Percentiles rank a stretch among this genome's conserved stretches.
phyloP scores from a whole-genome alignment of 768 basidiomycete genomes.

The Leccinum truebloodii region DNA sequence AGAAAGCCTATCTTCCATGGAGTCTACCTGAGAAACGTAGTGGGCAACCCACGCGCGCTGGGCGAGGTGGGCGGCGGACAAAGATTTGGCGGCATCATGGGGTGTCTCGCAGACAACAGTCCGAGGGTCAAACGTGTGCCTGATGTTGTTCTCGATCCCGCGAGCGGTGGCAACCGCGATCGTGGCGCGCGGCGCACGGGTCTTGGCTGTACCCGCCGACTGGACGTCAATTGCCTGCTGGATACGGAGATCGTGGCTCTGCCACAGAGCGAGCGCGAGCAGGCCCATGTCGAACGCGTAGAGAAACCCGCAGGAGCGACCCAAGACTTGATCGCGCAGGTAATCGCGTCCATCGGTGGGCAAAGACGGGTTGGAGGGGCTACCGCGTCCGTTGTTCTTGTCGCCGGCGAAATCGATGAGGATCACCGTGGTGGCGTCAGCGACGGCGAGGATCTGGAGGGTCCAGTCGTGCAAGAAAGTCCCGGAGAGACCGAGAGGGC shows the following conservation, averaged over 20 bases:
- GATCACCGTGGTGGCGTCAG: slow-evolving; percentile 29
- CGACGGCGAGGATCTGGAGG: slow-evolving; percentile 29
- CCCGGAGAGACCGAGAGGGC: slow-evolving; percentile 32
- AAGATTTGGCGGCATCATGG: not conserved
- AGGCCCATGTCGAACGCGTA: slow-evolving; percentile 34
- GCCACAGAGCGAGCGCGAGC: slow-evolving; percentile 33
- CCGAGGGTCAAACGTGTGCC: slow-evolving; percentile 6
- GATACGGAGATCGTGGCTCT: slow-evolving; percentile 35
- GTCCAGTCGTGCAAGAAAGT: slow-evolving; percentile 21
- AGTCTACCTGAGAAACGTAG: slow-evolving; percentile 26
- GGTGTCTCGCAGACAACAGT: slow-evolving; percentile 5
- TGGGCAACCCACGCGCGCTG: slow-evolving; percentile 35
- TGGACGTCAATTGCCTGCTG: slow-evolving; percentile 35
- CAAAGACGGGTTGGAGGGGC: slow-evolving; percentile 17
- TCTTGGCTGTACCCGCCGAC: slow-evolving; percentile 12
- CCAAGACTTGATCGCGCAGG: slow-evolving; percentile 31
- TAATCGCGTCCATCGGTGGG: slow-evolving; percentile 27
- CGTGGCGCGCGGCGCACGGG: slow-evolving; percentile 23
- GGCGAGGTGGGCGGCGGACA: slow-evolving; percentile 22
- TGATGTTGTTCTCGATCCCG: slow-evolving; percentile 21
- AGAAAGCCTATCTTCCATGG: slow-evolving; percentile 23
- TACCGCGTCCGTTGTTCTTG: slow-evolving; percentile 39
- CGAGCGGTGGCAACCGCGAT: slow-evolving; percentile 16
- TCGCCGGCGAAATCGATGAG: slow-evolving; percentile 28
- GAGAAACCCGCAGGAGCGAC: slow-evolving; percentile 28